Evolutionary conservation across 345 rosid genomes (phyloP).

Genomic region (Eucalyptus curtisii): DNA sequence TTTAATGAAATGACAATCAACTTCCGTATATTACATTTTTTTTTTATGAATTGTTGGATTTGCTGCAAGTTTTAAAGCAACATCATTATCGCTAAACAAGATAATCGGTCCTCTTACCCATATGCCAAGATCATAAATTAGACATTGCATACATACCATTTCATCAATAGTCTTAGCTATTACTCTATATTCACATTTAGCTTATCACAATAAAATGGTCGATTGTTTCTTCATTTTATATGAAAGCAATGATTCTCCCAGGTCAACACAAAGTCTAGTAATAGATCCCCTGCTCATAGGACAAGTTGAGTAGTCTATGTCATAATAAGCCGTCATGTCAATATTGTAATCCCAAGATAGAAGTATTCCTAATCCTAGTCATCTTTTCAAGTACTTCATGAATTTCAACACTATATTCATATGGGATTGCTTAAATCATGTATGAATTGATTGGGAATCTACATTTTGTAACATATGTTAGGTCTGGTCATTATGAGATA

Average conservation of each 20-base stretch:
- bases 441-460: neutral
- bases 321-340: neutral
- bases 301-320: neutral
- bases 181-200: neutral
- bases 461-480: accelerated
- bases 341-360: neutral
- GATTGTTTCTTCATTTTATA: no score
- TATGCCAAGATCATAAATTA: neutral
- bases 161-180: neutral
- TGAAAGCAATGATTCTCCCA: neutral
- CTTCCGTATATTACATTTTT: accelerated
- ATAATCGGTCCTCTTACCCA: neutral
- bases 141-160: neutral
- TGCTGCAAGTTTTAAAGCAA: no score
- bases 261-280: neutral
- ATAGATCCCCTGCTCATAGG: accelerated
- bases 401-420: neutral
- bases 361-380: neutral
- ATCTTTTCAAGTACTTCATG: neutral
- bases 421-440: neutral
- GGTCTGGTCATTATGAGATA: neutral
- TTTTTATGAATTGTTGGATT: accelerated
- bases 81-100: neutral
- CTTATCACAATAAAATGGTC: no score
- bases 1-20: neutral